These are phyloP conservation scores for Hypoxylon fuscum DNA, from an alignment of 495 filamentous ascomycete genomes.

Conservation along the genomic window DNA sequence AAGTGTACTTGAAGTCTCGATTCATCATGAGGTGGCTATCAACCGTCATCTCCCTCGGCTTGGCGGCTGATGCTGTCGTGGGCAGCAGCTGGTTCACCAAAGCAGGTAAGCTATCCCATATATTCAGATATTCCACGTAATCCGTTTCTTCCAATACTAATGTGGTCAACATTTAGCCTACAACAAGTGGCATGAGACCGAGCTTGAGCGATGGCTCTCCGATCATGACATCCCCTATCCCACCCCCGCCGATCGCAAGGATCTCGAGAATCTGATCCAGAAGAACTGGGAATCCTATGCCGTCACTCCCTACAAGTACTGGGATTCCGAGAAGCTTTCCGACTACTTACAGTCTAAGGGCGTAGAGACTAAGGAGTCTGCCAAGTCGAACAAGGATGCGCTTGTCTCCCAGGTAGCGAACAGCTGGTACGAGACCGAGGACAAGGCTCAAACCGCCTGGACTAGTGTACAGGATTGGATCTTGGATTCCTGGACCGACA, in stretches of 20 bases:
- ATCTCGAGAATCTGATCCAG: conserved; percentile 85
- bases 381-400: conserved; percentile 69
- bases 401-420: conserved; percentile 73
- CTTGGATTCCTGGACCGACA: conserved; percentile 80
- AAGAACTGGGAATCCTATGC: conserved; percentile 83
- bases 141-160: conserved; percentile 17
- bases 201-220: conserved; percentile 95
- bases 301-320: conserved; percentile 71
- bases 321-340: conserved; percentile 72
- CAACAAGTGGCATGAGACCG: conserved; percentile 99
- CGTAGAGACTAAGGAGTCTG: conserved; percentile 68
- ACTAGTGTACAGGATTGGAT: conserved; percentile 86
- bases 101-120: conserved; percentile 67
- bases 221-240: conserved; percentile 92
- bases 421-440: conserved; percentile 78
- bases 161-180: conserved; percentile 70
- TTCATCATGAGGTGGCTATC: conserved; percentile 78
- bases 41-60: conserved; percentile 71
- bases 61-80: conserved; percentile 73
- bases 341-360: conserved; percentile 74
- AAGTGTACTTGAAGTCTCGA: not conserved
- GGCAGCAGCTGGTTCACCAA: conserved; percentile 84
- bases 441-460: conserved; percentile 74
- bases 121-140: not conserved
- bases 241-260: conserved; percentile 82